A percentile compares a stretch with the other conserved stretches of the same genome.
phyloP scores from a whole-genome alignment of 192 early-diverging fungal species.

The Umbelopsis ramanniana region DNA sequence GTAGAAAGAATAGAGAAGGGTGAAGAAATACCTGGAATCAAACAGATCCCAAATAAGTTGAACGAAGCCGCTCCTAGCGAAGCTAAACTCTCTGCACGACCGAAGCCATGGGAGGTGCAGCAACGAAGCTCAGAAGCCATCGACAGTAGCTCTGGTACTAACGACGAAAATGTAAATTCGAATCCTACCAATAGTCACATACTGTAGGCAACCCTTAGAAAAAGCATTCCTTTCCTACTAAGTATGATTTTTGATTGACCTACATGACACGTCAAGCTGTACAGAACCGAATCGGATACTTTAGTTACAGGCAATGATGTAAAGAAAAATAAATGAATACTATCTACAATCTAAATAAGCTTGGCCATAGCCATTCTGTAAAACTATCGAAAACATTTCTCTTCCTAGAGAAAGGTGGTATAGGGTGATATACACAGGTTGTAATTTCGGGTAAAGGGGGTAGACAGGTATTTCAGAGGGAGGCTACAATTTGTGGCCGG shows the following conservation, averaged over 20 bases:
- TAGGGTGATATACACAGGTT: not conserved
- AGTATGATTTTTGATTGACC: too few relatives aligned
- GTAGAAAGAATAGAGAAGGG: constrained; percentile 47
- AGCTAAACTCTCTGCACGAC: constrained; percentile 33
- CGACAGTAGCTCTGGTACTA: too few relatives aligned
- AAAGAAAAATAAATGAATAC: too few relatives aligned
- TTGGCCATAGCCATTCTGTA: too few relatives aligned
- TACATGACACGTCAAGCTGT: too few relatives aligned
- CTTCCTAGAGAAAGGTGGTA: too few relatives aligned
- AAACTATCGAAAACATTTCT: too few relatives aligned
- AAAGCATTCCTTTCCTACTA: not conserved
- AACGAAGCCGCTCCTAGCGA: constrained; percentile 44
- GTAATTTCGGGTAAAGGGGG: not conserved
- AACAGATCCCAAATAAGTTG: constrained; percentile 44
- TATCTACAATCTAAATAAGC: constrained; percentile 1
- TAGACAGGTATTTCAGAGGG: not conserved
- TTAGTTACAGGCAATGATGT: too few relatives aligned
- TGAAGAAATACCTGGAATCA: constrained; percentile 48
- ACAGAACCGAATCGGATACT: too few relatives aligned
- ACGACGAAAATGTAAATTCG: too few relatives aligned
- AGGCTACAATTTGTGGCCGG: constrained; percentile 6
- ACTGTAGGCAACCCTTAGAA: not conserved
- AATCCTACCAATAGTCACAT: too few relatives aligned
- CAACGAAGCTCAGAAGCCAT: too few relatives aligned
- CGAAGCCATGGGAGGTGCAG: constrained; percentile 42